Evolutionary conservation across 2,329 filamentous ascomycete species (phyloP), one percentile per base, ranked within the genome.

Genomic region (Alternaria hordeiaustralica): DNA sequence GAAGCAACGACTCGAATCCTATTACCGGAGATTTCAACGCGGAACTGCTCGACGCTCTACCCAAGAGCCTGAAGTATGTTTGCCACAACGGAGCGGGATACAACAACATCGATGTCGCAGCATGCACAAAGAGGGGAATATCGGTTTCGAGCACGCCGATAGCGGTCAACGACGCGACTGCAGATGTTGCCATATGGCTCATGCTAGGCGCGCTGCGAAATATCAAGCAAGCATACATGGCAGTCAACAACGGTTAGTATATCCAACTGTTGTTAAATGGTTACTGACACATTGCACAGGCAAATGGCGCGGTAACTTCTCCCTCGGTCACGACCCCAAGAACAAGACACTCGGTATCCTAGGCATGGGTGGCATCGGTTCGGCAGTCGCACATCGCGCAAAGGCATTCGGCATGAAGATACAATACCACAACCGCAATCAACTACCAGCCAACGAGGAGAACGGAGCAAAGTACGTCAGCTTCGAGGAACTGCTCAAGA

Each of bases 281-380:
- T 28, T 33, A 30, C 65, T 76, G 55, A 76, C 51, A 13, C 0
- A 23, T 21, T 12, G 8, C 5, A 15, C 15, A 74, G 79, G 82
- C 45, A 78, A 82, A 58, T 84, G 82, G 81, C 78, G 83, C 43
- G 84, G 84, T 43, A 77, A 79, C 41, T 81, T 84, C 46, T 76
- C 75, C 1, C 82, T 87, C 36, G 85, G 85, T 13, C 84, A 85
- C 68, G 85, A 87, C 58, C 85, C 85, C 3, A 83, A 83, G 68
- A 82, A 84, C 61, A 86, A 86, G 71, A 78, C 78, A 2, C 81
- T 87, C 71, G 87, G 86, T 6, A 86, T 89, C 60, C 76, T 89
- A 2, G 87, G 87, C 11, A 87, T 88, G 85, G 87, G 87, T 25
- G 86, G 87, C 10, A 89, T 89, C 50, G 87, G 87, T 3, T 79